Base-by-base conservation (phyloP, 441 rosid species). In the Viola pubescens region DNA sequence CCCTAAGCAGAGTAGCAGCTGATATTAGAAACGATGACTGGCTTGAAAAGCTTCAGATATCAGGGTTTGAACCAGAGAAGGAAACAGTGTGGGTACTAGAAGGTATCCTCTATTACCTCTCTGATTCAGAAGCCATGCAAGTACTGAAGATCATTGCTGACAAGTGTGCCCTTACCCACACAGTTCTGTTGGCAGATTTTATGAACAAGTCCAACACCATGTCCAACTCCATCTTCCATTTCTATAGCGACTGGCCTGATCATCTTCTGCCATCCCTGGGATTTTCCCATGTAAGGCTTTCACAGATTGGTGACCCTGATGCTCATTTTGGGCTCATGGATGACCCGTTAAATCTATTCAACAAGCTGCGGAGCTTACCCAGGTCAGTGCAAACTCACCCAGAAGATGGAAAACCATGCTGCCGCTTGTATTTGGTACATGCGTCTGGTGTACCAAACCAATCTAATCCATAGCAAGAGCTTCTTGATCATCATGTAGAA, bases 241-340 rank as follows among this genome's bases (percentile, higher is more conserved):
- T 91, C 73, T 81, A 88, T 69, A 82, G 96, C 67, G 98, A 88
- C 73, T 88, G 98, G 98, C 98, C 98, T 26, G 98, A 91, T 48
- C 84, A 77, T 57, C 85, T 87, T 37, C 81, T 91, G 54, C 96
- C 96, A 64, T 68, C 96, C 51, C 65, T 91, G 16, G 96, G 96
- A 55, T 91, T 88, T 76, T 76, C 98, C 63, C 64, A 83, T 49
- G 96, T 86, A 54, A 78, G 59, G 54, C 92, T 91, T 73, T 88
- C 96, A 58, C 95, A 91, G 63, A 88, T 86, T 51, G 96, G 98
- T 52, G 91, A 91, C 58, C 87, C 98, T 48, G 95, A 86, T 73
- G 98, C 95, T 7, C 78, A 91, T 69, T 91, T 91, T 7, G 96
- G 95, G 48, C 81, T 91, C 48, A 63, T 85, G 75, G 78, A 77